Conservation (phyloP, 1,139 yeast species). For the Eremothecium gossypii region DNA sequence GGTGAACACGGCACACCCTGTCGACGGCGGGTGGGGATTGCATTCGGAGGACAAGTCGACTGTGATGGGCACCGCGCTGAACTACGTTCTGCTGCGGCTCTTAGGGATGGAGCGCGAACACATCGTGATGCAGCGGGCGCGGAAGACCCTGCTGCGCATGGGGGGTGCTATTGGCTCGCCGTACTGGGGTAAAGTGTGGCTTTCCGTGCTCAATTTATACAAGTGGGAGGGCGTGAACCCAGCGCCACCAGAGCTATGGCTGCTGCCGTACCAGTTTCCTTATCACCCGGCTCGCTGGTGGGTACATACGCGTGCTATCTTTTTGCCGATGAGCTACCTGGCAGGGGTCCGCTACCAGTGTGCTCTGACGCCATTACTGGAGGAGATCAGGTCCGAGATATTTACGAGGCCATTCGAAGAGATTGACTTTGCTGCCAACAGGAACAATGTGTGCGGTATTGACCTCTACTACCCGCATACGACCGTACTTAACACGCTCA, state of each 20-base stretch:
- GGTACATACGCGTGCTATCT: constrained; percentile 96
- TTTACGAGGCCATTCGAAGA: constrained; percentile 54
- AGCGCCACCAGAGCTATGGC: constrained; percentile 94
- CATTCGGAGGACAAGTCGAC: constrained; percentile 89
- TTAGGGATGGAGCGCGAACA: constrained; percentile 69
- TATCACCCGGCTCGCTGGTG: constrained; percentile 97
- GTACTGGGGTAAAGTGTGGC: constrained; percentile 97
- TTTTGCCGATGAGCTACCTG: constrained; percentile 77
- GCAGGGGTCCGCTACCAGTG: constrained; percentile 50
- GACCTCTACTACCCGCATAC: constrained; percentile 94
- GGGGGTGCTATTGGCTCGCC: constrained; percentile 92
- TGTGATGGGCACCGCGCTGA: constrained; percentile 87
- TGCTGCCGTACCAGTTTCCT: constrained; percentile 70
- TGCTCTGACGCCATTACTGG: constrained; percentile 54
- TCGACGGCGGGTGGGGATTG: constrained; percentile 99
- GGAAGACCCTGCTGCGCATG: constrained; percentile 54
- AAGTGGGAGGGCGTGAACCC: constrained; percentile 98
- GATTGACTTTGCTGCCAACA: constrained; percentile 59
- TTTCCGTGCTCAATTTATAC: constrained; percentile 69
- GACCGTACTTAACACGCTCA: constrained; percentile 50
- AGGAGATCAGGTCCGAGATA: constrained; percentile 64
- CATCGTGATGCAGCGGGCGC: constrained; percentile 71
- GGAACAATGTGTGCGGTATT: constrained; percentile 84
- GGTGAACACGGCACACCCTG: constrained; percentile 87
- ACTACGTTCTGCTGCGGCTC: constrained; percentile 69